A percentile compares a stretch with the other conserved stretches of the same genome.
These are phyloP conservation scores for Beauveria medogensis DNA, from an alignment of 2,329 filamentous ascomycete species.

Conservation along the genomic window DNA sequence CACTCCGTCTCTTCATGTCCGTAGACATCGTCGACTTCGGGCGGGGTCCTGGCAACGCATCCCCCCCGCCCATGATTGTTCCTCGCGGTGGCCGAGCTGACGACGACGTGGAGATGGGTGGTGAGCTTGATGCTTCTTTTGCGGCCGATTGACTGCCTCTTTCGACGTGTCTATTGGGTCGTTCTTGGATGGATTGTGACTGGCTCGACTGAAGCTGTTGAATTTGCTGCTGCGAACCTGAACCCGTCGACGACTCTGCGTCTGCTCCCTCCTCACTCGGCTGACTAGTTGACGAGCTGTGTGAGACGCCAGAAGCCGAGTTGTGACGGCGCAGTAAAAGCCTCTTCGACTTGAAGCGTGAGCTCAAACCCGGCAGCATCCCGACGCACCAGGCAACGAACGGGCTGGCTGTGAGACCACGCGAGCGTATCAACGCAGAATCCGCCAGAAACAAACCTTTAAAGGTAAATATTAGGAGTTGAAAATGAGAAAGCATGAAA, in stretches of 20 bases:
- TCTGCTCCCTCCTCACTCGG: slow-evolving; percentile 5
- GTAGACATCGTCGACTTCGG: background rate
- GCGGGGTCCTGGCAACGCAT: background rate
- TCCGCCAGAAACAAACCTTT: background rate
- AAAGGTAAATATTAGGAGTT: background rate
- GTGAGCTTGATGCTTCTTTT: background rate
- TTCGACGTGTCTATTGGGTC: background rate
- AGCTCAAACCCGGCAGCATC: slow-evolving; percentile 38
- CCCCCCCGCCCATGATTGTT: background rate
- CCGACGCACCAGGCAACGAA: background rate
- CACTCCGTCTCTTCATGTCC: background rate
- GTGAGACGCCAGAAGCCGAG: slow-evolving; percentile 3
- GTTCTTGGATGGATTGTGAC: background rate
- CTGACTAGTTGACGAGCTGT: slow-evolving; percentile 11
- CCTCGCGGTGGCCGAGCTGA: background rate
- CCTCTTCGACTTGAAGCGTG: slow-evolving; percentile 35
- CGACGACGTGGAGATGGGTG: background rate
- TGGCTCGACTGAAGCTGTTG: background rate
- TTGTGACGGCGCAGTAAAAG: slow-evolving; percentile 12
- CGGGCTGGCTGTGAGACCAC: slow-evolving; percentile 3
- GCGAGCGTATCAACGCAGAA: background rate
- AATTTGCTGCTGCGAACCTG: background rate
- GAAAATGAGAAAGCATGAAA: background rate
- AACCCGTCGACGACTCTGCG: background rate
- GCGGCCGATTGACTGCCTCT: background rate